Evolutionary conservation across 805 yeast genomes (phyloP).

Genomic region (Zygotorulaspora sp.): DNA sequence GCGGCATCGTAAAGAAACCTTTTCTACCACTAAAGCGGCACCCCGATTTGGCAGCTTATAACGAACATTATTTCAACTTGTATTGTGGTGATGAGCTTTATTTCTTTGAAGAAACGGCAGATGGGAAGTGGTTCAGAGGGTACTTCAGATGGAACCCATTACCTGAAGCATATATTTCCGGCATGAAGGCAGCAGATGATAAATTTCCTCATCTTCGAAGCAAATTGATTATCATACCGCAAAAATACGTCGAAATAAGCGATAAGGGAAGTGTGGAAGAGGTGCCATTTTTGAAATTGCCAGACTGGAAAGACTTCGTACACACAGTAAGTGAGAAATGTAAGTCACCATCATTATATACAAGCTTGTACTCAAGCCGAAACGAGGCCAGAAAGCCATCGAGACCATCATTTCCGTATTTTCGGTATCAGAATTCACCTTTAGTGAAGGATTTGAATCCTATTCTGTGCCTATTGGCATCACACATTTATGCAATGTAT

Average conservation of each 20-base stretch:
- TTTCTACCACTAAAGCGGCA: conserved; percentile 44
- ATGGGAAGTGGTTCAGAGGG: conserved; percentile 72
- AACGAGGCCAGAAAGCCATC: conserved; percentile 24
- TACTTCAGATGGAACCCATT: conserved; percentile 64
- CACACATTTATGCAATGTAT: conserved; percentile 66
- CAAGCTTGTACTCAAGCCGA: conserved; percentile 16
- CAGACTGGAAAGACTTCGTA: conserved; percentile 24
- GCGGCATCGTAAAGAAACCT: conserved; percentile 42
- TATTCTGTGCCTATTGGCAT: conserved; percentile 51
- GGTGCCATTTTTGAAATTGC: conserved; percentile 30
- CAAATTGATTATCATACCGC: conserved; percentile 57
- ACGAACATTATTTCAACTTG: conserved; percentile 45
- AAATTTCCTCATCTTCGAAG: conserved; percentile 55
- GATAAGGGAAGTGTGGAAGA: conserved; percentile 41
- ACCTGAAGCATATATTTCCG: conserved; percentile 64
- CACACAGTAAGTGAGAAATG: conserved; percentile 10
- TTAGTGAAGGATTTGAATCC: conserved; percentile 55
- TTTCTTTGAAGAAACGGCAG: conserved; percentile 56
- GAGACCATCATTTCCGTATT: conserved; percentile 55
- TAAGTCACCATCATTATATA: conserved; percentile 35
- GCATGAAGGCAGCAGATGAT: conserved; percentile 49
- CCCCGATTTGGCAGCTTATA: conserved; percentile 34
- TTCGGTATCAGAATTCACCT: conserved; percentile 41
- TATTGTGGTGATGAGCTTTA: conserved; percentile 77
- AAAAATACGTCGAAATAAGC: conserved; percentile 46